Evolutionary conservation across 805 yeast species (phyloP).

Genomic region (Torulaspora quercuum): DNA sequence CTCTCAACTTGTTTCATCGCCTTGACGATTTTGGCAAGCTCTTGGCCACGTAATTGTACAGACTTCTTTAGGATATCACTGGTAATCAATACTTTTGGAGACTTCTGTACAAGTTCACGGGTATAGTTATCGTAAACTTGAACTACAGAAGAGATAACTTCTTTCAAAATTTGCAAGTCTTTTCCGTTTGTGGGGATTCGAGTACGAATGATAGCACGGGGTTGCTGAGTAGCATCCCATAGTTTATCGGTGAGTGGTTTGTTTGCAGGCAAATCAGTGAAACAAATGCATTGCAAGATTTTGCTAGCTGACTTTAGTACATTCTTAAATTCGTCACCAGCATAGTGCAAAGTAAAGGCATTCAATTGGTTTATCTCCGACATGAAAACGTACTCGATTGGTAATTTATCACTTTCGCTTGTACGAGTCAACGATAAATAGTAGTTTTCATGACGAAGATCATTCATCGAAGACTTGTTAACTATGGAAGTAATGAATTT

Average conservation of each 20-base stretch:
- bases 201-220: conserved; percentile 53
- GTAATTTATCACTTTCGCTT: conserved; percentile 64
- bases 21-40: conserved; percentile 65
- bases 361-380: conserved; percentile 81
- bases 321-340: conserved; percentile 41
- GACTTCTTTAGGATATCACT: conserved; percentile 76
- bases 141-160: conserved; percentile 54
- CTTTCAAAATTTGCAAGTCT: conserved; percentile 49
- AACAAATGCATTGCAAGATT: conserved; percentile 62
- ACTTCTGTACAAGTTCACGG: conserved; percentile 35
- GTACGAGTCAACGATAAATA: conserved; percentile 83
- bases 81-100: conserved; percentile 53
- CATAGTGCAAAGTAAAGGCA: conserved; percentile 52
- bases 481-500: conserved; percentile 81
- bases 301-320: conserved; percentile 43
- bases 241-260: conserved; percentile 63
- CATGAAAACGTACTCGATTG: conserved; percentile 80
- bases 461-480: conserved; percentile 77
- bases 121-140: conserved; percentile 58
- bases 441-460: conserved; percentile 70
- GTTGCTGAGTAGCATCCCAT: conserved; percentile 47
- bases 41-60: conserved; percentile 71
- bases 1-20: conserved; percentile 59
- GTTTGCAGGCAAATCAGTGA: conserved; percentile 79
- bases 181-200: conserved; percentile 47